Evolutionary conservation across 2,329 filamentous ascomycete genomes (phyloP), one percentile per base, ranked within the genome.

Genomic region (Hymenoscyphus repandus): DNA sequence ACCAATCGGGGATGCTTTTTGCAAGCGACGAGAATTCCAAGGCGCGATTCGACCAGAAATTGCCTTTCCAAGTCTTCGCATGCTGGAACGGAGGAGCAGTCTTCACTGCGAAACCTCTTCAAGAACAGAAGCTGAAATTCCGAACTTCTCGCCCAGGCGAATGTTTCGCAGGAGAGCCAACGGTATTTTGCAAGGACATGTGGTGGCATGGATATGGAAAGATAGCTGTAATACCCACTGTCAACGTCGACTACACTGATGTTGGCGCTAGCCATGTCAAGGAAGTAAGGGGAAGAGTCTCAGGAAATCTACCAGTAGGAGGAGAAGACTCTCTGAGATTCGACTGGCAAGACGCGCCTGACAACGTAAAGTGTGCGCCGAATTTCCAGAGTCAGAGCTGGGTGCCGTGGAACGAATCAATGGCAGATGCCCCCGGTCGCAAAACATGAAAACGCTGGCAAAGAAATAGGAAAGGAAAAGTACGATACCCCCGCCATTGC

Each of bases 41-140:
- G 6, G 41, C 52, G 2, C 64, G 71, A 2, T 72, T 71, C 47
- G 41, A 54, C 0, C 53, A 53, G 0, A 62, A 67, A 20, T 63
- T 66, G n/a, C 78, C 80, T 1, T 76, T 82, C 52, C 80, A 82
- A 60, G 79, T 82, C 0, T 83, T 79, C 52, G 63, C 78, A 1
- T 83, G 80, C 62, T 83, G 80, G 79, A 82, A 82, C 52, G 80
- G 80, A 2, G 76, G 74, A 0, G 69, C 70, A 0, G 72, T 70
- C 0, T 73, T 82, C 46, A 66, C 66, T 0, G 78, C 77, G 0
- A 64, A 66, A 37, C 75, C 77, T 0, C 60, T 82, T 7, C 51
- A 79, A 3, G 64, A 70, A 12, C 58, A 66, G 0, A 66, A 66
- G 9, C 61, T 81, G 2, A 54, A 61, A 5, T 82, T 82, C 58